phyloP scores from a whole-genome alignment of 1,284 basidiomycete genomes.

The Moesziomyces parantarcticus region DNA sequence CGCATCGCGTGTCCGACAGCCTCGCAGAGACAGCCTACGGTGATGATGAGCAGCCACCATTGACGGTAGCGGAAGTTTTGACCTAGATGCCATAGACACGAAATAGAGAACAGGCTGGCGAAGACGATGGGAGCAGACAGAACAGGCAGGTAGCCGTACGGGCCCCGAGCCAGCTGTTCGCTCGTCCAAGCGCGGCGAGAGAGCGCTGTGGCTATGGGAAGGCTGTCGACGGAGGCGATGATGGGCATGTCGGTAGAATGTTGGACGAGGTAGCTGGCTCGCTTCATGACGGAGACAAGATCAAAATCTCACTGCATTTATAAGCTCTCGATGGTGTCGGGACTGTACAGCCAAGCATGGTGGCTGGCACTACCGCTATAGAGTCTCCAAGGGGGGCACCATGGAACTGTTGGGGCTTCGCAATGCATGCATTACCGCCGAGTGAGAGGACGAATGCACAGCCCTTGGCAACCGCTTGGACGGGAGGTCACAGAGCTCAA shows the following conservation, averaged over 20 bases:
- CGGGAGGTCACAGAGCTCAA: too few relatives aligned
- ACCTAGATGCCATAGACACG: constrained; percentile 7
- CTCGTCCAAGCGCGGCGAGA: not conserved
- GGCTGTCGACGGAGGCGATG: not conserved
- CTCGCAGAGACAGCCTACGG: constrained; percentile 33
- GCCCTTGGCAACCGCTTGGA: too few relatives aligned
- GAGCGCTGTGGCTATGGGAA: not conserved
- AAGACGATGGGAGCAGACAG: constrained; percentile 24
- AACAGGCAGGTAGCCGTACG: constrained; percentile 32
- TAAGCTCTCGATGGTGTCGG: not conserved
- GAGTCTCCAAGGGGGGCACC: too few relatives aligned
- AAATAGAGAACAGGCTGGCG: constrained; percentile 17
- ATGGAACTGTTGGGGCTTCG: too few relatives aligned
- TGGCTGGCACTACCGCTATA: too few relatives aligned
- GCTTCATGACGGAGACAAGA: not conserved
- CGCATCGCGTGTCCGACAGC: constrained; percentile 24
- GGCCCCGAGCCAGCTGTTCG: not conserved
- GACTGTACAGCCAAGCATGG: too few relatives aligned
- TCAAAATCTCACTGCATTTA: too few relatives aligned
- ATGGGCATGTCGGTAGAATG: not conserved
- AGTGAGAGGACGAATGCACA: too few relatives aligned
- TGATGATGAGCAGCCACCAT: constrained; percentile 37
- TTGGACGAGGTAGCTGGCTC: not conserved
- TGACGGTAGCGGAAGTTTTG: constrained; percentile 19
- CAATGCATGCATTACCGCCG: too few relatives aligned